A percentile compares a stretch with the other conserved stretches of the same genome.
These are phyloP conservation scores for Lepidium campestre DNA, from an alignment of 441 rosid species.

Conservation along the genomic window DNA sequence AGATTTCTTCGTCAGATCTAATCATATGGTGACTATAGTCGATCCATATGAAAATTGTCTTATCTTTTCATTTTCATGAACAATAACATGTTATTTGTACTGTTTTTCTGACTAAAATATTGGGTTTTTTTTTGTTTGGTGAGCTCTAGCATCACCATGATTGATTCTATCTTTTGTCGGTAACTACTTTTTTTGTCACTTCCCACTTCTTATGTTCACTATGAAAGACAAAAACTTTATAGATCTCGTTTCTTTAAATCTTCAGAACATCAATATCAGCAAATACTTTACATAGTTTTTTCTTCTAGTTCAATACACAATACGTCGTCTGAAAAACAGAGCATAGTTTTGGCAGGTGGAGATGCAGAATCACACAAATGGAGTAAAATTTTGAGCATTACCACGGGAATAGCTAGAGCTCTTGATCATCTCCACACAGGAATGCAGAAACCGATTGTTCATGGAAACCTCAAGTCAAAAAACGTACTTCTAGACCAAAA, in stretches of 20 bases:
- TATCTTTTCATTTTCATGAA: neutral
- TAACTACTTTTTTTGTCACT: constrained; percentile 12
- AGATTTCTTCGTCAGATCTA: neutral
- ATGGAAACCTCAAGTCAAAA: constrained; percentile 82
- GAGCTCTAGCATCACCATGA: constrained; percentile 4
- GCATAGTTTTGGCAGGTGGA: constrained; percentile 48
- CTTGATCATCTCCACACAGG: constrained; percentile 78
- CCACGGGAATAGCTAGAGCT: constrained; percentile 61
- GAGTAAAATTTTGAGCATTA: constrained; percentile 48
- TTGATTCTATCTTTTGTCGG: constrained; percentile 27
- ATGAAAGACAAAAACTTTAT: constrained; percentile 15
- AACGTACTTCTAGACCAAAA: constrained; percentile 57
- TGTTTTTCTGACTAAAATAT: neutral
- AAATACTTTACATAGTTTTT: neutral
- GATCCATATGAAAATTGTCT: neutral
- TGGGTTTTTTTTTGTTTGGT: neutral
- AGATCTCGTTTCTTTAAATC: constrained; percentile 2
- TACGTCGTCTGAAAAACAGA: neutral
- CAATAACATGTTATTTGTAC: neutral
- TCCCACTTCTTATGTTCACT: constrained; percentile 14
- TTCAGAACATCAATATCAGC: constrained; percentile 1
- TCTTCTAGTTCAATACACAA: neutral
- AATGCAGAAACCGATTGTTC: constrained; percentile 50
- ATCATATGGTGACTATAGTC: neutral
- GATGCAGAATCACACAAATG: constrained; percentile 53